A percentile compares a stretch with the other conserved stretches of the same genome.
Conservation (phyloP, 2,329 filamentous ascomycete species). For the Trichoderma hamatum region DNA sequence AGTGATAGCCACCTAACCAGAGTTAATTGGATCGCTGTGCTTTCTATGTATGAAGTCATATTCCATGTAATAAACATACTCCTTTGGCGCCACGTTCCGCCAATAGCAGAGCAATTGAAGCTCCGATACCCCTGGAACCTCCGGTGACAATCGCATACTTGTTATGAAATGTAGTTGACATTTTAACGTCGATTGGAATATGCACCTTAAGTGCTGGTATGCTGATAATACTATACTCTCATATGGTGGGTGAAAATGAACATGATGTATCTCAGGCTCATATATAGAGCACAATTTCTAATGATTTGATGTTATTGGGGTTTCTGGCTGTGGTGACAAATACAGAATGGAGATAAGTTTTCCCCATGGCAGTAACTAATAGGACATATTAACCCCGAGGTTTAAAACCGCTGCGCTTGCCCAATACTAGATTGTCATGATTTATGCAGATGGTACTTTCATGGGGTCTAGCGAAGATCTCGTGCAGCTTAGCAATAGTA, state of each 20-base stretch:
- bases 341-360: not conserved
- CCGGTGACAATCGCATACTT: conserved; percentile 28
- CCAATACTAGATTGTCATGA: not conserved
- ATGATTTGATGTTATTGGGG: not conserved
- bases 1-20: not conserved
- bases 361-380: no score
- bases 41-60: not conserved
- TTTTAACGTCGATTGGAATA: not conserved
- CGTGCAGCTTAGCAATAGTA: no score
- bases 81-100: conserved; percentile 19
- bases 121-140: conserved; percentile 25
- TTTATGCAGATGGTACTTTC: no score
- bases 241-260: not conserved
- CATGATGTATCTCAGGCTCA: not conserved
- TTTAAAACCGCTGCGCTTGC: not conserved
- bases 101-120: conserved; percentile 22
- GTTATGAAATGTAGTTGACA: not conserved
- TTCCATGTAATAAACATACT: not conserved
- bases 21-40: not conserved
- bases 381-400: not conserved
- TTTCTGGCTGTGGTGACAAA: not conserved
- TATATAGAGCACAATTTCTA: not conserved
- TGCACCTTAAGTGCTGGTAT: not conserved
- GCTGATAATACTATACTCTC: not conserved
- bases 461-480: not conserved